Base-by-base conservation (phyloP, 345 rosid species). In the Rhizophora mangle region DNA sequence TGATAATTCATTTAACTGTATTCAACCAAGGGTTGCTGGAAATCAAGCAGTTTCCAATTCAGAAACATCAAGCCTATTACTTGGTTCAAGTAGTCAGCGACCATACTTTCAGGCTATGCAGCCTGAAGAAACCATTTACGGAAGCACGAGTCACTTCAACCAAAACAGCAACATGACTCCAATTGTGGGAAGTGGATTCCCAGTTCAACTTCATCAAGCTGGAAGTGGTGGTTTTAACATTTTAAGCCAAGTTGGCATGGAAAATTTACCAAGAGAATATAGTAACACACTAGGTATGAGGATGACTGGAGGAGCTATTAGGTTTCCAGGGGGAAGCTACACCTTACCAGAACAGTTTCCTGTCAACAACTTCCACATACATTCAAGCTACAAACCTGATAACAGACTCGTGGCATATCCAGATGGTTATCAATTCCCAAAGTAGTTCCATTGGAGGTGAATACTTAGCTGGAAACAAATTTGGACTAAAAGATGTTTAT, bases 261-360 rank as follows among this genome's bases (percentile, higher is more conserved):
- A 80, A 65, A 68, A 72, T 70, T 61, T 75, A 36, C 76, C 70
- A 32, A 72, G 37, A 21, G 76, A 78, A 56, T 76, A 27, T 32
- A 30, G 36, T 68, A 62, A 65, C 60, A 21, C 75, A 34, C 30
- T 62, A 24, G 78, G 81, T 8, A 68, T 75, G 73, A 72, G 63
- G 62, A 72, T 81, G 80, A 82, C 72, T 46, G 79, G 73, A 53
- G 91, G 81, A 78, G 76, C 79, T 22, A n/a, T 60, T 13, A 73
- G 75, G 65, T 64, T 67, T 74, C 47, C 76, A 19, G 77, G 78
- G 36, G 81, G 66, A 65, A 68, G 67, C 76, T 60, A 76, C 51
- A 34, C 68, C 64, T 60, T 76, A 19, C 56, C 85, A 58, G 85
- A 75, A 62, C 74, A 76, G 30, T 68, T 68, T 52, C 52, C 68